Base-by-base conservation (phyloP, 768 basidiomycete species). In the Gymnopilus junonius region DNA sequence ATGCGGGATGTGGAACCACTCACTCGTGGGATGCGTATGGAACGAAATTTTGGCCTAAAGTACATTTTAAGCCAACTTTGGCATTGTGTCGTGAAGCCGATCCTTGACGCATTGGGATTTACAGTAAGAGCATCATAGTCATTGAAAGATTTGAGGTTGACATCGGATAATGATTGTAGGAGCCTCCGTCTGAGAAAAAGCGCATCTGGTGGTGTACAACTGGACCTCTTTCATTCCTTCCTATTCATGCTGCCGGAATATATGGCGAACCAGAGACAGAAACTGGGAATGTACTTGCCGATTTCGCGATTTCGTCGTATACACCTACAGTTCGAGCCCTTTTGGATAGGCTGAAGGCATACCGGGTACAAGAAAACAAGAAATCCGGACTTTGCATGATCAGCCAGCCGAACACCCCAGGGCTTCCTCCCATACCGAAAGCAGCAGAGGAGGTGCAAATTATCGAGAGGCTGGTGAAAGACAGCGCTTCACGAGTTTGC, bases 151-250 rank as follows among this genome's bases (percentile, higher is more conserved):
- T 8, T 37, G 23, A 34, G 23, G 17, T 11, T 48, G 43, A 45
- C 29, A 8, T n/a, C 11, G 3, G 21, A 21, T 14, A 1, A 11
- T 14, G 10, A 32, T n/a, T 20, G 15, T 55, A 35, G 23, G 20
- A 29, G 20, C 12, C 55, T 20, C 15, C 32, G 14, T n/a, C 20
- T 11, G 25, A 42, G 50, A 45, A 55, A 37, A 50, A 20, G 17
- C 37, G 66, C 23, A 31, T 67, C 23, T 67, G 66, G 66, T 67
- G 66, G 66, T 67, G 63, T 45, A 63, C 63, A 21, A 67, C 66
- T 1, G 66, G 66, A 12, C 54, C 40, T 10, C 56, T 67, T 34
- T 32, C 59, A 21, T 64, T 64, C 35, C 53, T 67, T 4, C 66
- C 66, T 1, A 37, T 67, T 20, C 66, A 67, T 34, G 66, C 66